Base-by-base conservation (phyloP, 2,329 filamentous ascomycete species). In the Leptosphaerulina australis region DNA sequence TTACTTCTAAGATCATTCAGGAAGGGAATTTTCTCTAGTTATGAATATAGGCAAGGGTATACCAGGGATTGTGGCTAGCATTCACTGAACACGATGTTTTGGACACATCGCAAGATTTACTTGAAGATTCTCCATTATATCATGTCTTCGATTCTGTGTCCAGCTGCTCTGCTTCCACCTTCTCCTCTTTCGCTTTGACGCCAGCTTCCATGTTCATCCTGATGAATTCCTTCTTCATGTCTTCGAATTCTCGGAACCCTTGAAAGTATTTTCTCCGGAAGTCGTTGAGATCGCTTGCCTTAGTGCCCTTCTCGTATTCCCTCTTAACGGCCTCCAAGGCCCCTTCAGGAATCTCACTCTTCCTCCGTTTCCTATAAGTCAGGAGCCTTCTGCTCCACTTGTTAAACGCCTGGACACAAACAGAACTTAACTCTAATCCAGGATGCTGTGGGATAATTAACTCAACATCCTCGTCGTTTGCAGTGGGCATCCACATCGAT, bases 401-500 rank as follows among this genome's bases (percentile, higher is more conserved):
- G 68, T 91, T 93, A 70, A 99, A 99, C 0, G 83, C 80, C 70
- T 99, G 94, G 5, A 89, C 84, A 67, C 91, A 96, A 22, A 91
- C 83, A 33, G 82, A 85, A 15, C 91, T 81, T 18, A 93, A 76
- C 63, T 88, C 82, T 11, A 99, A 76, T 49, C 83, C 84, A 0
- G 88, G 88, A 69, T 97, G 91, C 15, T 79, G 81, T 0, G 93
- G 93, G 11, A 93, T 81, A 0, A 84, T 79, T 17, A 96, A 84
- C 67, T 93, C 88, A 50, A 87, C 83, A 37, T 90, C 71, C 35
- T 74, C 70, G 33, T 73, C 72, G 44, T 74, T 74, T 21, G 91
- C 87, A 0, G 91, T 96, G 0, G 94, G 94, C 90, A 97, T 96
- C 94, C 94, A 99, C 78, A 99, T 95, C 6, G 88, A 90, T 8